Evolutionary conservation across 495 filamentous ascomycete species (phyloP), one percentile per base, ranked within the genome.

Genomic region (Lasiosphaeria hispida): DNA sequence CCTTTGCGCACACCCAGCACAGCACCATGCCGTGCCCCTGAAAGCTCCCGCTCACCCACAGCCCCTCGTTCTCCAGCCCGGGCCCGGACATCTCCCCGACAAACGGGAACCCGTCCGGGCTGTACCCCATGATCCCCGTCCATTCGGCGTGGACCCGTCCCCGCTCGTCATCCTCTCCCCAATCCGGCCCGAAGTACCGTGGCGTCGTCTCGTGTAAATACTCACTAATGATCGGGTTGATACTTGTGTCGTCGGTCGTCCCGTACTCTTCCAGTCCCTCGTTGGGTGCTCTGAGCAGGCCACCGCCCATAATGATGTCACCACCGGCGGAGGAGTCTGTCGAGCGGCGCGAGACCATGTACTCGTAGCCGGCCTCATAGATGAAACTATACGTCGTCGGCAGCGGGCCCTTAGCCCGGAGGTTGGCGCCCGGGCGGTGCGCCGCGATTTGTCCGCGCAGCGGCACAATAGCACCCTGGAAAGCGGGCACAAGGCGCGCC

Each of bases 281-380:
- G 13, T 65, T 58, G 7, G 58, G 59, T 4, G 77, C 72, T 43
- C 77, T 74, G 0, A 75, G 80, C 4, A 87, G 72, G 4, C 87
- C 87, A 10, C 89, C 87, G 8, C 89, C 81, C 30, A 90, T 89
- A 37, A 89, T 70, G n/a, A 90, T 81, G 53, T 91, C 85, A 4
- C 83, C 81, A 10, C 67, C 76, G 13, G 74, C 74, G 15, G 47
- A 53, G 5, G 69, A 66, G 1, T 73, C 77, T 33, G 65, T 60
- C 0, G 84, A 30, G 23, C 23, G 84, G 0, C 84, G 72, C 19
- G 81, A 75, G 3, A 89, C 81, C 78, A 91, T 83, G 57, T 91
- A 92, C 51, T 85, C 77, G 66, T 85, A 80, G 7, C 87, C 80
- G 43, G 75, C 61, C 42, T 74, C 65, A 62, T 86, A 85, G 33